Base-by-base conservation (phyloP, 2,329 filamentous ascomycete species). In the Pyrenochaeta sp. region DNA sequence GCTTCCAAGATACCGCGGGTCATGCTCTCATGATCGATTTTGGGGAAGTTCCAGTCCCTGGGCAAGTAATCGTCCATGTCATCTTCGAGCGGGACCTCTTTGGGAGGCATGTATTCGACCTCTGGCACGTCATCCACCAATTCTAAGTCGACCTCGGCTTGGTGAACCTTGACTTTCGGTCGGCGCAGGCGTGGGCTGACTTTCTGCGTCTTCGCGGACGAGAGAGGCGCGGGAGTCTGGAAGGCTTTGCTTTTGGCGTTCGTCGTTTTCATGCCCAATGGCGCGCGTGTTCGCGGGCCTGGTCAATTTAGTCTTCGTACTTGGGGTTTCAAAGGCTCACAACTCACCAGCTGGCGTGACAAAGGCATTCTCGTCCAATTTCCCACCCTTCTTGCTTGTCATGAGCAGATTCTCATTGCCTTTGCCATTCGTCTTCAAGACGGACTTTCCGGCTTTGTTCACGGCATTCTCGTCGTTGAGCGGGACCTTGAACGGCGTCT, bases 181-280 rank as follows among this genome's bases (percentile, higher is more conserved):
- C 82, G 72, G 72, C 77, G 76, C 68, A 81, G 58, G 82, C 89
- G 88, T 4, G 83, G 81, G 15, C 86, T 89, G 0, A 87, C 86
- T 77, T 88, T 90, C 62, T 86, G 84, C 0, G 88, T 88, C 78
- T 88, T 90, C 60, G 89, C 88, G 10, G 74, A 73, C 56, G 73
- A 66, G 85, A 88, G 90, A 32, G 85, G 88, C 30, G 86, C 88
- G 6, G 86, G 86, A 3, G 88, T 89, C 62, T 90, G 88, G 65
- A 88, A 85, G 49, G 83, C 84, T 73, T 83, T 87, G 58, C 89
- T 86, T 82, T 96, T 98, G 52, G 91, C 92, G 77, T 99, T 99
- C 51, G 95, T 98, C 1, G 94, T 98, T 79, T 99, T 99, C 83
- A 92, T 90, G 34, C 94, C 94, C 47, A 99, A 82, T 12, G 92